Base-by-base conservation (phyloP, 2,329 filamentous ascomycete genomes). In the Neurospora crassa region DNA sequence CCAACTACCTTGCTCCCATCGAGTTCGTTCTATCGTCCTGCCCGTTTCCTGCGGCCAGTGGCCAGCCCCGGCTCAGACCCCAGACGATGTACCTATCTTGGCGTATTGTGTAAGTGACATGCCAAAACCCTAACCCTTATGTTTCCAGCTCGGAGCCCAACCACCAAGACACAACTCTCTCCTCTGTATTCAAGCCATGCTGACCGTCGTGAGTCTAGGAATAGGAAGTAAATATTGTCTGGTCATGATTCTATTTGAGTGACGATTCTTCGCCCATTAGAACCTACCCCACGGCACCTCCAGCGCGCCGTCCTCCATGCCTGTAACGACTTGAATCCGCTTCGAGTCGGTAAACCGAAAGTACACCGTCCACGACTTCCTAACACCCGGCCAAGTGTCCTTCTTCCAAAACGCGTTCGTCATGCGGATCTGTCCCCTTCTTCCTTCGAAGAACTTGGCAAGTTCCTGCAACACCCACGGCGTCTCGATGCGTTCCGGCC, bases 291-390 rank as follows among this genome's bases (percentile, higher is more conserved):
- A 76, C 3, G 75, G 75, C 34, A 74, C 45, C 72, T 76, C 75
- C 37, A 76, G 63, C 34, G 75, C 74, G 4, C 74, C 72, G 42
- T 82, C 81, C 72, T 72, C 73, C 20, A 79, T 81, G 3, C 77
- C 75, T n/a, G 72, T 73, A n/a, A 75, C 76, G 5, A 77, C 76
- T 71, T 79, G 79, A 59, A 75, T 71, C 11, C 71, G 67, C 67
- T 69, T 73, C 24, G 73, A 72, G 45, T 73, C 71, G 4, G 67
- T 71, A 70, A 74, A 75, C 18, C 71, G 72, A 20, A 73, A 73
- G 24, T 68, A 75, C 67, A 73, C 75, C 29, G 72, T 74, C 75
- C 76, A 76, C 29, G 72, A 73, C 72, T 76, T 76, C 16, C 42
- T 43, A 29, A 71, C 53, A n/a, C 70, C 72, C 53, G 71, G 71